Percentiles rank a stretch among this genome's conserved stretches.
Evolutionary conservation across 1,284 basidiomycete species (phyloP).

Genomic region (Microbotryum violaceum): DNA sequence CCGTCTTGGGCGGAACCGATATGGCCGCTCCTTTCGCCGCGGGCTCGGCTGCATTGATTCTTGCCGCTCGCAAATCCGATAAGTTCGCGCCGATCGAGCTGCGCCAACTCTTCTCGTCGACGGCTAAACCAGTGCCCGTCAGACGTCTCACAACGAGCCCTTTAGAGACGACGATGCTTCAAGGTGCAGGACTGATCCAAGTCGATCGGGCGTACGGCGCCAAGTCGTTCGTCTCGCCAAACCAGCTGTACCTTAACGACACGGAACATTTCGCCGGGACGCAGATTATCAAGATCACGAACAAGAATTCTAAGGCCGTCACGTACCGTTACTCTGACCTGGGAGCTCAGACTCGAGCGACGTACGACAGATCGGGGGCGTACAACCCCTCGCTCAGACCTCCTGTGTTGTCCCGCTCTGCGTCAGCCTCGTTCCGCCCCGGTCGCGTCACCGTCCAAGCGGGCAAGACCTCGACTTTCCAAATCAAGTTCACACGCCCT

Average conservation of each 20-base stretch:
- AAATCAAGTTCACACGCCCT: constrained; percentile 10
- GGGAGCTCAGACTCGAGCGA: constrained; percentile 4
- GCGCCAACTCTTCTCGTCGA: constrained; percentile 54
- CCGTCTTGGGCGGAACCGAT: constrained; percentile 45
- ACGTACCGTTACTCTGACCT: constrained; percentile 7
- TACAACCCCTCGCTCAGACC: too few species aligned
- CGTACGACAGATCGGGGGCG: background rate
- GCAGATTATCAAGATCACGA: constrained; percentile 43
- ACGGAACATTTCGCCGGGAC: constrained; percentile 52
- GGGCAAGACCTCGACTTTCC: background rate
- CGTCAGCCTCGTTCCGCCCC: too few species aligned
- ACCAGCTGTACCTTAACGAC: constrained; percentile 60
- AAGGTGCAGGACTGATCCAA: constrained; percentile 58
- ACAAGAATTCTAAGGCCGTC: constrained; percentile 11
- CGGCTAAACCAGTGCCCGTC: constrained; percentile 50
- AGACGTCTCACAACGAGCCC: constrained; percentile 46
- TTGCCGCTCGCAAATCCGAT: constrained; percentile 50
- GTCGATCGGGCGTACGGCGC: constrained; percentile 56
- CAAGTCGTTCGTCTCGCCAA: constrained; percentile 52
- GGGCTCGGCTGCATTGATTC: constrained; percentile 57
- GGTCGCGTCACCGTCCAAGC: constrained; percentile 7
- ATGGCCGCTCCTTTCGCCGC: constrained; percentile 48
- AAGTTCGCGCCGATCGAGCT: constrained; percentile 43
- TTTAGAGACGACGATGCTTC: constrained; percentile 46
- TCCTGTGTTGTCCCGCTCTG: background rate